Evolutionary conservation across 495 filamentous ascomycete genomes (phyloP), one percentile per base, ranked within the genome.

Genomic region (Immersiella caudata): DNA sequence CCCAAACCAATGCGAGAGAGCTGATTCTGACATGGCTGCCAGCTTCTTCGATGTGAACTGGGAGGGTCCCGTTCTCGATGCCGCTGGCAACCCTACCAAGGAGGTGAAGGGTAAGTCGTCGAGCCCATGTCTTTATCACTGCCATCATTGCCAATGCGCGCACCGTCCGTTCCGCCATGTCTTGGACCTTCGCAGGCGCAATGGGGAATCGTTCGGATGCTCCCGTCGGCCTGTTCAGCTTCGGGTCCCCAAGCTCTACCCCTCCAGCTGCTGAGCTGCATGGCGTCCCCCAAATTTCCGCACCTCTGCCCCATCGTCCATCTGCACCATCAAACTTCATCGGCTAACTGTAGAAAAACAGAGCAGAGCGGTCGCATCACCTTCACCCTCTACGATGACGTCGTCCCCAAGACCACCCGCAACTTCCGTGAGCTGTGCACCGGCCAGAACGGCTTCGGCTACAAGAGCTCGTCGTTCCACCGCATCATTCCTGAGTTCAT

Each of bases 391-490:
- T 97, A 86, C 86, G 89, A 96, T 75, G 85, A 91, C 67, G 85
- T 88, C 22, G 93, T 96, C 67, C 95, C 96, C 65, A 95, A 90
- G 83, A 99, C 95, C 24, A 88, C 89, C 68, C 89, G 93, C 74
- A 99, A 99, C 85, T 99, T 99, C 87, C 89, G 88, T 68, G 90
- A 90, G 76, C 90, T 99, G 69, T 97, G 93, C 87, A 97, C 93
- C 33, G 90, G 90, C 74, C 90, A 93, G 86, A 92, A 94, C 81
- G 95, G 96, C 73, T 89, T 88, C 74, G 94, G 93, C 70, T 90
- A 86, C 79, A 88, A 90, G 81, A 88, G 88, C 74, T 95, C 92
- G 63, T 80, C 78, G 62, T 98, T 98, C 89, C 95, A 99, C 87
- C 92, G 95, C 74, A 88, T 99, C 73, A 99, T 99, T 79, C 90